Evolutionary conservation across 2,329 filamentous ascomycete genomes (phyloP).

Genomic region (Pseudocercospora fuligena): DNA sequence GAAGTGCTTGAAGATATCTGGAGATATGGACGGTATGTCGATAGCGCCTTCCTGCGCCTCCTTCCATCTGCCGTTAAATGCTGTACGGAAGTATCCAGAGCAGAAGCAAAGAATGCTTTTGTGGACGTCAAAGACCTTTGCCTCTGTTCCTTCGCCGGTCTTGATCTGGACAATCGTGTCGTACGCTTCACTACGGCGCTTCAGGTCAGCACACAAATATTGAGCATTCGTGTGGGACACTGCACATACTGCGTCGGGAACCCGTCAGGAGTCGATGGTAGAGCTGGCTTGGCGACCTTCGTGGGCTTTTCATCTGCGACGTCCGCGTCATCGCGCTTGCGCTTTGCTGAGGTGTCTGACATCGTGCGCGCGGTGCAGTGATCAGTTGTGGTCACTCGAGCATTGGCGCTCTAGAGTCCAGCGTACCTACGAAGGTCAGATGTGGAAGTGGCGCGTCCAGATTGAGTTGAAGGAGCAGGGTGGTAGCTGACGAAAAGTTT

Average conservation of each 20-base stretch:
- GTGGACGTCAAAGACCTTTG: neutral
- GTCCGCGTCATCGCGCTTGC: neutral
- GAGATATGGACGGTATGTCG: neutral
- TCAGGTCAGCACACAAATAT: neutral
- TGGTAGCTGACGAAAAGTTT: too few relatives aligned
- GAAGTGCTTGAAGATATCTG: neutral
- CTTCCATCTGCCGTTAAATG: neutral
- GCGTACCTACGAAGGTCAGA: too few relatives aligned
- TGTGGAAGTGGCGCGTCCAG: too few relatives aligned
- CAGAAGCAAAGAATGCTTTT: neutral
- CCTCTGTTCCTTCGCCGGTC: neutral
- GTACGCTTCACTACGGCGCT: neutral
- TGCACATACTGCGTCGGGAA: neutral
- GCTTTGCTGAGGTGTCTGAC: neutral
- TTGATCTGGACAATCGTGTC: neutral
- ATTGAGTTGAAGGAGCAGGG: too few relatives aligned
- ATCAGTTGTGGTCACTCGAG: too few relatives aligned
- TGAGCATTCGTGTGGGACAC: neutral
- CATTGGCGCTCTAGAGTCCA: too few relatives aligned
- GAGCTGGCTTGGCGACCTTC: neutral
- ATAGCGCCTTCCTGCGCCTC: neutral
- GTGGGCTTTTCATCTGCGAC: neutral
- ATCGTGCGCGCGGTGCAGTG: neutral
- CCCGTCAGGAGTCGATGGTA: neutral
- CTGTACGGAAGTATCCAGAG: neutral